Conservation (phyloP, 768 basidiomycete genomes). For the Scleroderma citrinum region DNA sequence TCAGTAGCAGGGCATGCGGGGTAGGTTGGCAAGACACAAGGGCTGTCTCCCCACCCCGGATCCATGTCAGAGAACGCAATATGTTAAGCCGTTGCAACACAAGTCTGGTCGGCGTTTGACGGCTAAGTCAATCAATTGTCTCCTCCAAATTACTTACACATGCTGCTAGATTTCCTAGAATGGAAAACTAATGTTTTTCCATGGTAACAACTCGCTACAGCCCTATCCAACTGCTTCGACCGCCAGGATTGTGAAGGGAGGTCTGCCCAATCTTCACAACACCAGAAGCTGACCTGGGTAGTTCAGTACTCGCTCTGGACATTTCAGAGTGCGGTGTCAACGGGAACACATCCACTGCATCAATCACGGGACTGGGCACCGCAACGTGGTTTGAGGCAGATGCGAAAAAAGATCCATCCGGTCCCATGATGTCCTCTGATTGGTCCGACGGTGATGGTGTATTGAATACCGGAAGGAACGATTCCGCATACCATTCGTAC, state of each 20-base stretch:
- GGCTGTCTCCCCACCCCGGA: no score
- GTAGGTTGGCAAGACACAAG: no score
- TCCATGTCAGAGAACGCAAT: no score
- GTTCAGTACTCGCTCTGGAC: slow-evolving; percentile 6
- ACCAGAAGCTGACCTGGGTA: slow-evolving; percentile 27
- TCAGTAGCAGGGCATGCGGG: no score
- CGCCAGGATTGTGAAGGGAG: slow-evolving; percentile 84
- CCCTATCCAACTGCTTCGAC: slow-evolving; percentile 92
- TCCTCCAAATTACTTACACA: neutral
- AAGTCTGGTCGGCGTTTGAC: no score
- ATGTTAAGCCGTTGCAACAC: no score
- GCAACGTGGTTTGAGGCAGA: slow-evolving; percentile 25
- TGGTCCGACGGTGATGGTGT: slow-evolving; percentile 18
- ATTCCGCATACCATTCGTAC: slow-evolving; percentile 99
- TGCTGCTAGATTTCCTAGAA: neutral
- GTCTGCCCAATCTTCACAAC: slow-evolving; percentile 93
- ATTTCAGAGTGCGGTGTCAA: slow-evolving; percentile 9
- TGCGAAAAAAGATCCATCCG: slow-evolving; percentile 20
- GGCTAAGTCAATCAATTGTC: no score
- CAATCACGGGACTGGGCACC: slow-evolving; percentile 67
- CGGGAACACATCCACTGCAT: slow-evolving; percentile 48
- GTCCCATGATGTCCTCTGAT: slow-evolving; percentile 10
- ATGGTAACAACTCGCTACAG: slow-evolving; percentile 33
- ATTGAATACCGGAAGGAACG: slow-evolving; percentile 67
- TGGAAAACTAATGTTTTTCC: neutral